Percentiles rank a stretch among this genome's conserved stretches.
Evolutionary conservation across 805 yeast genomes (phyloP).

Genomic region (Zygosaccharomyces gambellarensis): DNA sequence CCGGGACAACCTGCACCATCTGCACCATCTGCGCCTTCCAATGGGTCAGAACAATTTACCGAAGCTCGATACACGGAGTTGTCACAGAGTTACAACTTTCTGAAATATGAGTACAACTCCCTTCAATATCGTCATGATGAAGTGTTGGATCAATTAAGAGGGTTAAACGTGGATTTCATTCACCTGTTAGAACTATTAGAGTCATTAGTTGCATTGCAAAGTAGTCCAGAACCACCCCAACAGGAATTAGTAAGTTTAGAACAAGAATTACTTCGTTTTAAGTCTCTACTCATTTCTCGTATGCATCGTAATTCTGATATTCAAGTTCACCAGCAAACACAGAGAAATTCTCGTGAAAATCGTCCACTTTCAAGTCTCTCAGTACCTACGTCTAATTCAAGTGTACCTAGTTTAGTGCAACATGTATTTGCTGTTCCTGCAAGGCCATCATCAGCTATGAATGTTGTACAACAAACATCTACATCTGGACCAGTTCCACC

Average conservation of each 20-base stretch:
- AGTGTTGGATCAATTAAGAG: slow-evolving; percentile 44
- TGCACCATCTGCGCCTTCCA: slow-evolving; percentile 1
- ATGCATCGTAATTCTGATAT: slow-evolving; percentile 9
- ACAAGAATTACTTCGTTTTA: slow-evolving; percentile 13
- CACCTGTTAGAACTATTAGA: slow-evolving; percentile 46
- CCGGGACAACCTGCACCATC: background rate
- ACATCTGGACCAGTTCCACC: background rate
- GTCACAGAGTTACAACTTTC: slow-evolving; percentile 34
- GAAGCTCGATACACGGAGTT: slow-evolving; percentile 34
- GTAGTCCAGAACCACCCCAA: slow-evolving; percentile 7
- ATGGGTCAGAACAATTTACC: background rate
- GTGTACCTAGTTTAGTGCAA: slow-evolving; percentile 10
- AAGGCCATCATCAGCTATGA: slow-evolving; percentile 7
- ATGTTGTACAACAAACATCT: slow-evolving; percentile 1
- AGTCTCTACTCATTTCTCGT: slow-evolving; percentile 5
- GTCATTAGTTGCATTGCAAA: slow-evolving; percentile 16
- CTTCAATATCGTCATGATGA: slow-evolving; percentile 45
- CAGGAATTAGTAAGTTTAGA: slow-evolving; percentile 11
- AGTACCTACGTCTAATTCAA: slow-evolving; percentile 4
- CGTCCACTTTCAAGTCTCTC: slow-evolving; percentile 11
- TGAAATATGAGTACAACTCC: slow-evolving; percentile 41
- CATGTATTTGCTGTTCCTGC: slow-evolving; percentile 14
- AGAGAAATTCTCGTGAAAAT: slow-evolving; percentile 4
- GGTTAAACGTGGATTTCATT: slow-evolving; percentile 50
- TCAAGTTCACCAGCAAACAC: slow-evolving; percentile 13